Conservation (phyloP, 192 early-diverging fungal genomes). For the Powellomyces hirtus region DNA sequence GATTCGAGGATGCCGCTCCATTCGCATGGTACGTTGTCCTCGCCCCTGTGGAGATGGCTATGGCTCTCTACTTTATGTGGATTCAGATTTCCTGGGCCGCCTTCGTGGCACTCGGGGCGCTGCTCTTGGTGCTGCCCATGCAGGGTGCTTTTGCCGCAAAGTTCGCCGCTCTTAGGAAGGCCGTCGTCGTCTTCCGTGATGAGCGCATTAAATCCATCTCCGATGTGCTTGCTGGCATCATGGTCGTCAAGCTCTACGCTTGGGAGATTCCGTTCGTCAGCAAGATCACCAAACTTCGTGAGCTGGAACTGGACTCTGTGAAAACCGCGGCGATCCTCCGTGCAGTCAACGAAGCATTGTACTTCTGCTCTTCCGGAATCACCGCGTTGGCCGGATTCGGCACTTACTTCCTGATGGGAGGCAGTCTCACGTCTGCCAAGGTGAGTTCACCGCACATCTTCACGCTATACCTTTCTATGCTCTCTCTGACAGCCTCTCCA, state of each 20-base stretch:
- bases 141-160: conserved; percentile 36
- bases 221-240: conserved; percentile 47
- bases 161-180: conserved; percentile 30
- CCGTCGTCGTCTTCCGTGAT: conserved; percentile 31
- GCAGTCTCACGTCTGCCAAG: conserved; percentile 36
- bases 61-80: conserved; percentile 47
- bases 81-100: conserved; percentile 35
- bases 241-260: conserved; percentile 49
- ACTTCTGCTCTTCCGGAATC: conserved; percentile 39
- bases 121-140: conserved; percentile 41
- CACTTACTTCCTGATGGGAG: conserved; percentile 41
- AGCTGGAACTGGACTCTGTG: conserved; percentile 32
- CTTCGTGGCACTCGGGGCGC: conserved; percentile 32
- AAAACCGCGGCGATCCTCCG: conserved; percentile 33
- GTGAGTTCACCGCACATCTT: too few species aligned
- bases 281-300: conserved; percentile 33
- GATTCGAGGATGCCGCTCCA: conserved; percentile 44
- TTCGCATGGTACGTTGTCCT: conserved; percentile 44
- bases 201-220: conserved; percentile 44
- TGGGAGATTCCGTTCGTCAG: conserved; percentile 47
- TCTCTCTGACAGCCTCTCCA: too few species aligned
- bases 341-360: conserved; percentile 48
- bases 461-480: too few species aligned
- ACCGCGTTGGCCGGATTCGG: conserved; percentile 43
- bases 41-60: conserved; percentile 41